phyloP scores from a whole-genome alignment of 2,329 filamentous ascomycete genomes.

The Ceratocystis variospora region DNA sequence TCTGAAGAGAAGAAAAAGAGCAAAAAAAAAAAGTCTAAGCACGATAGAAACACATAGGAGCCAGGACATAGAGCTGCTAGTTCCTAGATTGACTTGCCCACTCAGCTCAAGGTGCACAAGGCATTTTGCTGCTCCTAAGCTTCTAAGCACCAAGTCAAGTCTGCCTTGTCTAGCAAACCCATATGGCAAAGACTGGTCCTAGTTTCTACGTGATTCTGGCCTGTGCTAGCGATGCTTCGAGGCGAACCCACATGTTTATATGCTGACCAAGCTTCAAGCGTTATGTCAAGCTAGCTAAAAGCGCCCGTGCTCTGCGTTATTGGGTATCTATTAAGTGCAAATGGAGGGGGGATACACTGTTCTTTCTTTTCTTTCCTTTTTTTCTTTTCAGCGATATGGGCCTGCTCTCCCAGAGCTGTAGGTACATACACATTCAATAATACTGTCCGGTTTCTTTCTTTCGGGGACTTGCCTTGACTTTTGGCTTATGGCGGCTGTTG shows the following conservation, averaged over 20 bases:
- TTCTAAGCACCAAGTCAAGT: background rate
- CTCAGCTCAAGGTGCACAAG: background rate
- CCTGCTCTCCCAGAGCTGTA: too few species aligned
- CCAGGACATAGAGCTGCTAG: too few species aligned
- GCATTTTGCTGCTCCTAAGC: background rate
- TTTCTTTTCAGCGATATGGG: background rate
- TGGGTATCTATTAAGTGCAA: background rate
- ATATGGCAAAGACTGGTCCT: background rate
- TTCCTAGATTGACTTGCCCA: too few species aligned
- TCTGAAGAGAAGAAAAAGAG: too few species aligned
- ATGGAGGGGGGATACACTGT: background rate
- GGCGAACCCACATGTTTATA: background rate
- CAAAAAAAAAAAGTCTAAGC: too few species aligned
- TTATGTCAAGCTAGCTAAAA: conserved; percentile 1
- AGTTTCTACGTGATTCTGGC: background rate
- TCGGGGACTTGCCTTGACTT: background rate
- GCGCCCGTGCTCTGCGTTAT: background rate
- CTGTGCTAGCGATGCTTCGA: background rate
- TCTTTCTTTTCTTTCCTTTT: too few species aligned
- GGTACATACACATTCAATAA: too few species aligned
- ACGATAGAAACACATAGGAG: too few species aligned
- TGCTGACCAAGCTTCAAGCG: background rate
- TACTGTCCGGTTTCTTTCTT: background rate
- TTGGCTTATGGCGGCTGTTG: background rate
- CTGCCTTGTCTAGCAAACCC: background rate